Conservation (phyloP, 495 filamentous ascomycete genomes). For the Evansstolkia leycettana region DNA sequence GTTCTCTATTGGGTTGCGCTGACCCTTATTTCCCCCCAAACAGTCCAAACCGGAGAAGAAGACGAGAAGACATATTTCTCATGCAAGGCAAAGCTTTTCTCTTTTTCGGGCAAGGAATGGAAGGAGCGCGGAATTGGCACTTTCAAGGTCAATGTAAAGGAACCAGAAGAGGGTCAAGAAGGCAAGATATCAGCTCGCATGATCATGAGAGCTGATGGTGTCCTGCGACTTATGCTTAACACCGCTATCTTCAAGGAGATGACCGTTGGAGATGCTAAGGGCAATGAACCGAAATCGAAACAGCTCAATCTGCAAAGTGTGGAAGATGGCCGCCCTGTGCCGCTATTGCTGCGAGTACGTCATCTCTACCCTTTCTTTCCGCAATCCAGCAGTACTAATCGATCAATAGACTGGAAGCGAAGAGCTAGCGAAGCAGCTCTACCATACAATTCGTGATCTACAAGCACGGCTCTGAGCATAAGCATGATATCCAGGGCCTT, state of each 20-base stretch:
- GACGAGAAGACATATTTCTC: conserved; percentile 46
- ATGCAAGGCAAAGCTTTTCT: conserved; percentile 66
- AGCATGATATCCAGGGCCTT: too few species aligned
- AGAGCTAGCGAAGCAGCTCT: conserved; percentile 27
- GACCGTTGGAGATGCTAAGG: conserved; percentile 48
- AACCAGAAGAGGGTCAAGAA: conserved; percentile 35
- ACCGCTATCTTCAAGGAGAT: conserved; percentile 61
- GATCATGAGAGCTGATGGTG: conserved; percentile 80
- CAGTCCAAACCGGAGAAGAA: conserved; percentile 68
- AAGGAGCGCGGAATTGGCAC: conserved; percentile 75
- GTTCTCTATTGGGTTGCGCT: too few species aligned
- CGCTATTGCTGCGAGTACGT: conserved; percentile 61
- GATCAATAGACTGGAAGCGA: conserved; percentile 28
- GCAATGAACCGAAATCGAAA: conserved; percentile 37
- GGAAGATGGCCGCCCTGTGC: conserved; percentile 43
- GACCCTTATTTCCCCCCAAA: too few species aligned
- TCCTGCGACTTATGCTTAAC: conserved; percentile 78
- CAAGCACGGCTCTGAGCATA: conserved; percentile 15
- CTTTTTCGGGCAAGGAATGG: conserved; percentile 64
- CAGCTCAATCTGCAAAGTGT: conserved; percentile 50
- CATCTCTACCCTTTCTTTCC: not conserved
- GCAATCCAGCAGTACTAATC: conserved; percentile 5
- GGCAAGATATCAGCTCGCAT: conserved; percentile 49
- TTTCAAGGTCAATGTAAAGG: conserved; percentile 71
- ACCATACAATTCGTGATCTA: conserved; percentile 22